Percentiles rank a stretch among this genome's conserved stretches.
Conservation (phyloP, 73 alveolate genomes). For the Paramecium sonneborni region DNA sequence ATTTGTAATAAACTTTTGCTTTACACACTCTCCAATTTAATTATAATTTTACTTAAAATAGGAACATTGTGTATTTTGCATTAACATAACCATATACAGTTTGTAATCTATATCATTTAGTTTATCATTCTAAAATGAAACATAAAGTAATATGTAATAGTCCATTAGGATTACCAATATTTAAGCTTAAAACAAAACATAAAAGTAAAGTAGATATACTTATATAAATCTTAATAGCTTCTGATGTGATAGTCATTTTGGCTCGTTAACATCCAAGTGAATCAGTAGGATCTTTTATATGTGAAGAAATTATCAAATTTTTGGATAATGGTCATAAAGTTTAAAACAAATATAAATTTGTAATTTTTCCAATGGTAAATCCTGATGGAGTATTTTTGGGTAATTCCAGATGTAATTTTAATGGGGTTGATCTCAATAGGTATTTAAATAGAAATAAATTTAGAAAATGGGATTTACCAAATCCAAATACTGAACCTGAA, state of each 20-base stretch:
- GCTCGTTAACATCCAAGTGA: constrained; percentile 89
- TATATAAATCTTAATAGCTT: neutral
- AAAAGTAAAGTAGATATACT: neutral
- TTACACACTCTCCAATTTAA: neutral
- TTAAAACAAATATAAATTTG: neutral
- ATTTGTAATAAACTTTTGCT: neutral
- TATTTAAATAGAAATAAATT: neutral
- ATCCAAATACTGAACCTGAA: neutral
- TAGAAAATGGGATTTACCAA: constrained; percentile 7
- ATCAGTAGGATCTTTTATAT: constrained; percentile 70
- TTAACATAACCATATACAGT: neutral
- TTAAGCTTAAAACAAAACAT: neutral
- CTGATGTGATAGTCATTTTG: constrained; percentile 70
- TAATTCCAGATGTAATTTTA: constrained; percentile 25
- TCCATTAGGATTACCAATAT: neutral
- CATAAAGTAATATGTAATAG: neutral
- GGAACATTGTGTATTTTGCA: neutral
- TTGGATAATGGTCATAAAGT: constrained; percentile 2
- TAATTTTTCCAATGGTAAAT: constrained; percentile 29
- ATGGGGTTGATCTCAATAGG: constrained; percentile 40
- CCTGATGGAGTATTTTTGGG: constrained; percentile 62
- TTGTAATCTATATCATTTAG: neutral
- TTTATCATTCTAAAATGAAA: neutral
- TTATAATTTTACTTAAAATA: neutral
- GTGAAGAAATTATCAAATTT: constrained; percentile 19